phyloP scores from a whole-genome alignment of 495 filamentous ascomycete species.

The Mytilinidion resinicola region DNA sequence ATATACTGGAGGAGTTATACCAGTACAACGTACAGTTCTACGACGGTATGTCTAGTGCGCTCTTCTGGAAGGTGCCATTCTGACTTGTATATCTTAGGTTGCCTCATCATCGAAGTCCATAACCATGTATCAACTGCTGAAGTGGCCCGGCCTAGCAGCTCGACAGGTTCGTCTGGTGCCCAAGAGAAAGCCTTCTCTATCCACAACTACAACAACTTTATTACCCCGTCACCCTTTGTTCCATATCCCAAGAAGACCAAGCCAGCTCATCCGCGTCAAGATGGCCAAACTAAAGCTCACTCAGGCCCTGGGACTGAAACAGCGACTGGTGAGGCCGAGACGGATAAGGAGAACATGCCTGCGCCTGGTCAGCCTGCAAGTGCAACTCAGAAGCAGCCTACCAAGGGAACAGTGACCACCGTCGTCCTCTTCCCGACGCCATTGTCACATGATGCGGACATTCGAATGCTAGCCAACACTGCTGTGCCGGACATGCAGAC shows the following conservation, averaged over 20 bases:
- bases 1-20: slow-evolving; percentile 65
- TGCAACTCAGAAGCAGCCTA: slow-evolving; percentile 43
- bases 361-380: slow-evolving; percentile 42
- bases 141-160: slow-evolving; percentile 45
- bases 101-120: slow-evolving; percentile 85
- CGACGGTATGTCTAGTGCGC: slow-evolving; percentile 53
- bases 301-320: slow-evolving; percentile 34
- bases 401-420: slow-evolving; percentile 57
- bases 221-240: slow-evolving; percentile 81
- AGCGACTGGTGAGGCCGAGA: slow-evolving; percentile 33
- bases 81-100: slow-evolving; percentile 46
- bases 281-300: slow-evolving; percentile 30
- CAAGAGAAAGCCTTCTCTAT: slow-evolving; percentile 69
- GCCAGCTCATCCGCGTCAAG: slow-evolving; percentile 34
- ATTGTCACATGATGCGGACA: slow-evolving; percentile 63
- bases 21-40: slow-evolving; percentile 73
- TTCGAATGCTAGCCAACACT: slow-evolving; percentile 68
- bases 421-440: slow-evolving; percentile 86
- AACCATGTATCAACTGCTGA: slow-evolving; percentile 66
- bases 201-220: slow-evolving; percentile 79
- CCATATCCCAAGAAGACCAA: slow-evolving; percentile 61
- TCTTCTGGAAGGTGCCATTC: not conserved
- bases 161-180: slow-evolving; percentile 49
- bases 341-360: slow-evolving; percentile 46
- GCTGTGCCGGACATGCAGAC: slow-evolving; percentile 49